Evolutionary conservation across 2,329 filamentous ascomycete genomes (phyloP).

Genomic region (Sporothrix globosa): DNA sequence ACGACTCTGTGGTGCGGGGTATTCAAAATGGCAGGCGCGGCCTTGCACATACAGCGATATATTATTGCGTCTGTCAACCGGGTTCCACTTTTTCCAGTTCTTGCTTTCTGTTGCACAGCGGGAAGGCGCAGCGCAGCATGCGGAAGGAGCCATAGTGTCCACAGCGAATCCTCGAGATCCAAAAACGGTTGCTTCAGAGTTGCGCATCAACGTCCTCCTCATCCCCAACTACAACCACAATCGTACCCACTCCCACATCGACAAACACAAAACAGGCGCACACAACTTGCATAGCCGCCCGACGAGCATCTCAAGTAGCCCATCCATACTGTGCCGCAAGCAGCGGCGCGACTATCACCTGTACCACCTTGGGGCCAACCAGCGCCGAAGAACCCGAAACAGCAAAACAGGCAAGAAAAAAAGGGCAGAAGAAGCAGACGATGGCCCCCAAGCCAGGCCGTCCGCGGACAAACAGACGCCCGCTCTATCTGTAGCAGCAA

Average conservation of each 20-base stretch:
- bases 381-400: background rate
- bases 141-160: slow-evolving; percentile 14
- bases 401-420: background rate
- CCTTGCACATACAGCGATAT: background rate
- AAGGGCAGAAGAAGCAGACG: background rate
- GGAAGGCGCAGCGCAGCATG: slow-evolving; percentile 23
- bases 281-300: background rate
- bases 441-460: slow-evolving; percentile 16
- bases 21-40: slow-evolving; percentile 7
- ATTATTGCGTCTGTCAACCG: background rate
- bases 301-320: background rate
- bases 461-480: slow-evolving; percentile 16
- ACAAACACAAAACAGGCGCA: slow-evolving; percentile 12
- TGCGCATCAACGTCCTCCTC: background rate
- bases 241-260: background rate
- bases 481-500: background rate
- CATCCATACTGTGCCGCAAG: background rate
- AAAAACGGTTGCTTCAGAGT: background rate
- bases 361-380: background rate
- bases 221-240: background rate
- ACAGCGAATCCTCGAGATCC: background rate
- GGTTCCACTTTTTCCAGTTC: slow-evolving; percentile 10
- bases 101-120: background rate
- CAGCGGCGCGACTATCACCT: background rate
- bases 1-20: background rate